Conservation (phyloP, 129 eudicot genomes). For the Centaurea solstitialis region DNA sequence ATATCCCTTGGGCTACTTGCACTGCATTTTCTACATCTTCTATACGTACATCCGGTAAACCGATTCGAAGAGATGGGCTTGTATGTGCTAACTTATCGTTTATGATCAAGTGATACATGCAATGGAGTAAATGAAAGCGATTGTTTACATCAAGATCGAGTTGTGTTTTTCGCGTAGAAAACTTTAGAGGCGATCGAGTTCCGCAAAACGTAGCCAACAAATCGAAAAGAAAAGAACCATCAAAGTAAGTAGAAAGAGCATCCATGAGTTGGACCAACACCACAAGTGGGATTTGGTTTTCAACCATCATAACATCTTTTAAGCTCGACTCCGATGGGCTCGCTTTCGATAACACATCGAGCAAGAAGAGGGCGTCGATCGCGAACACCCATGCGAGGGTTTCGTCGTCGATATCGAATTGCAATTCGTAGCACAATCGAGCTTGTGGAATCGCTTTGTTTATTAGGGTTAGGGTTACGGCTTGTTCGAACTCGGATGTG, state of each 20-base stretch:
- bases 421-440: constrained; percentile 25
- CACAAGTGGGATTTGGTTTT: constrained; percentile 50
- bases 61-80: background rate
- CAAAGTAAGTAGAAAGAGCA: background rate
- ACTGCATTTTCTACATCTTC: constrained; percentile 11
- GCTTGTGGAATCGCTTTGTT: constrained; percentile 6
- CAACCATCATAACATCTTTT: constrained; percentile 42
- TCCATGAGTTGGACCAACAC: constrained; percentile 21
- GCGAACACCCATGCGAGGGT: constrained; percentile 32
- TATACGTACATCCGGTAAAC: constrained; percentile 3
- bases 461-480: background rate
- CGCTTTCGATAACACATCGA: constrained; percentile 14
- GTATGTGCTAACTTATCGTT: constrained; percentile 10
- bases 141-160: background rate
- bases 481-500: background rate
- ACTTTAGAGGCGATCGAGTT: constrained; percentile 31
- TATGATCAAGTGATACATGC: constrained; percentile 26
- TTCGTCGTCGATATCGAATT: constrained; percentile 23
- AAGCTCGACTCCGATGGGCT: background rate
- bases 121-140: constrained; percentile 26
- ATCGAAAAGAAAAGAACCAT: background rate
- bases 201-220: constrained; percentile 25
- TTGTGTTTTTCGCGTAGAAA: background rate
- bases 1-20: constrained; percentile 17
- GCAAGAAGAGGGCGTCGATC: constrained; percentile 33